Base-by-base conservation (phyloP, 306 rosid species). In the Clitoria ternatea region DNA sequence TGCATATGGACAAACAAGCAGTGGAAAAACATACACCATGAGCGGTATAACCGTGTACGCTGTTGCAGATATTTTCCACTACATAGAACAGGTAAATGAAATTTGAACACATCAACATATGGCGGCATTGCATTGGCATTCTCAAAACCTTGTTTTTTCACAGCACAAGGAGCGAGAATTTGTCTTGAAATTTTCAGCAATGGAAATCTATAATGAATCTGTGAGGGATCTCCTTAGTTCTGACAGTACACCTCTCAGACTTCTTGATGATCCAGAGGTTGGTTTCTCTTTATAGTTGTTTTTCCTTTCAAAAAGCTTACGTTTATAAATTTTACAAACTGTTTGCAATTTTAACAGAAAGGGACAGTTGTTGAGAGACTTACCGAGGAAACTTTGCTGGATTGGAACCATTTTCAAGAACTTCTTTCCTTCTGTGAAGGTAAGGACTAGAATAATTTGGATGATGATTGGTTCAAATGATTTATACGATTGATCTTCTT, bases 1-100 rank as follows among this genome's bases (percentile, higher is more conserved):
- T 84, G 98, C 98, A 53, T 94, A 90, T 56, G 98, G 98, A 43
- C 98, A 94, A 87, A 94, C 98, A 71, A 90, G 98, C 88, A 94
- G 96, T 10, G 96, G 97, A 80, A 94, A 90, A 82, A 94, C 97
- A 7, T 89, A 82, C 84, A 94, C 98, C 44, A 90, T 94, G 90
- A 85, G 85, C 67, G 97, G 97, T 24, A 80, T 94, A 61, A 90
- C 96, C 4, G 85, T 84, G 76, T 87, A 84, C 12, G 42, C 95
- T 42, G 84, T 90, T 32, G 85, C 81, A 29, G 98, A 94, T 80
- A 89, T 94, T 71, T 90, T 81, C 79, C 45, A 76, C 68, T 78
- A 89, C 78, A 60, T 87, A 62, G 77, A 84, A 33, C 80, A 76
- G 89, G 98, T 94, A 84, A 79, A 59, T 63, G 49, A 66, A 68